These are phyloP conservation scores for Atkinsonella hypoxylon DNA, from an alignment of 2,329 filamentous ascomycete genomes.

Conservation along the genomic window DNA sequence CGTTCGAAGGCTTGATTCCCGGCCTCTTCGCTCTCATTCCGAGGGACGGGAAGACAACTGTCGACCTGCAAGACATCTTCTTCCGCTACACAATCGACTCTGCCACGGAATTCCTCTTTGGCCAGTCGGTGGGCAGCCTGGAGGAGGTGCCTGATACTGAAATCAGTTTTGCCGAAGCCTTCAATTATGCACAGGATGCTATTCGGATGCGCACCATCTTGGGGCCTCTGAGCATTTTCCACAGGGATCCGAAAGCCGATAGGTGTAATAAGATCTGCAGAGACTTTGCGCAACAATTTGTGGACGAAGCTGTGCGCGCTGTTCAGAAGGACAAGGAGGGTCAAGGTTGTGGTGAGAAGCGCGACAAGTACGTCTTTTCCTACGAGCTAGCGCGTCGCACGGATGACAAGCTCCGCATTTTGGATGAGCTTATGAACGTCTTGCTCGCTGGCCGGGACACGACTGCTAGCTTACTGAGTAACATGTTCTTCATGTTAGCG, in stretches of 20 bases:
- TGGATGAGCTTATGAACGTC: constrained; percentile 24
- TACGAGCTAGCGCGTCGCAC: constrained; percentile 22
- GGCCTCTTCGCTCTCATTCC: constrained; percentile 18
- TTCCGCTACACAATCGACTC: constrained; percentile 37
- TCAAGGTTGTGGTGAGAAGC: constrained; percentile 9
- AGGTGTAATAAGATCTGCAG: constrained; percentile 38
- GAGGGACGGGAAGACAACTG: constrained; percentile 18
- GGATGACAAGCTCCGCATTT: constrained; percentile 13
- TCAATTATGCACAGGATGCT: constrained; percentile 2
- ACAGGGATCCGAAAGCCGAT: constrained; percentile 51
- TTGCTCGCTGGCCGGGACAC: constrained; percentile 43
- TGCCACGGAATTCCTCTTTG: constrained; percentile 48
- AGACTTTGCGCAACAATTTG: constrained; percentile 32
- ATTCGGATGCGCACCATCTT: constrained; percentile 26
- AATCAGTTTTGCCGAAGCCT: constrained; percentile 16
- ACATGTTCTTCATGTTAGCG: constrained; percentile 32
- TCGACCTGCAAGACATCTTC: constrained; percentile 35
- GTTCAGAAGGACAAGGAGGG: constrained; percentile 28
- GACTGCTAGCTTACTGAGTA: constrained; percentile 37
- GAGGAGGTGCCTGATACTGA: constrained; percentile 7
- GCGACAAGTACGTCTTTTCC: constrained; percentile 19
- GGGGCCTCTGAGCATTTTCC: constrained; percentile 35
- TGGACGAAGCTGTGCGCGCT: constrained; percentile 48
- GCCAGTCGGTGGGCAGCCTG: constrained; percentile 37
- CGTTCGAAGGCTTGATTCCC: constrained; percentile 21